Percentiles rank a stretch among this genome's conserved stretches.
These are phyloP conservation scores for Aspergillus fumigatiaffinis DNA, from an alignment of 2,329 filamentous ascomycete genomes.

Conservation along the genomic window DNA sequence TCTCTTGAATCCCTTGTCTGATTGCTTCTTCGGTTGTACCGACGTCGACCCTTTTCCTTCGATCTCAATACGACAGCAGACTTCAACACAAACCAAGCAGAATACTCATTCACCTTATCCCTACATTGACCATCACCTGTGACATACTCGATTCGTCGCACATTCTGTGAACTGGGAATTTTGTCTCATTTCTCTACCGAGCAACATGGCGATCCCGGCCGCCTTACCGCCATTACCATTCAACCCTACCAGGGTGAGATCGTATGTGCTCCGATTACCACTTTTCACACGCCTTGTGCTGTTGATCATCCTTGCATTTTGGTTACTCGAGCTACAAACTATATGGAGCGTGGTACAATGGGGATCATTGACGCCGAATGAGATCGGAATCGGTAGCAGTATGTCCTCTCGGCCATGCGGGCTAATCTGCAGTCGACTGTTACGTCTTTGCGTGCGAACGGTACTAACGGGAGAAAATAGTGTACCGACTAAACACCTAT, in stretches of 20 bases:
- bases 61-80: background rate
- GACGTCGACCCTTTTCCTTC: background rate
- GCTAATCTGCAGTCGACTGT: background rate
- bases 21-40: background rate
- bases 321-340: constrained; percentile 64
- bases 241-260: constrained; percentile 69
- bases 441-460: background rate
- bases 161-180: background rate
- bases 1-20: background rate
- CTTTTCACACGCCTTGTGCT: constrained; percentile 75
- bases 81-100: background rate
- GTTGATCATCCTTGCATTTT: constrained; percentile 63
- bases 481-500: constrained; percentile 90
- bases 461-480: constrained; percentile 44
- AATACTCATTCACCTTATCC: background rate
- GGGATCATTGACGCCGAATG: constrained; percentile 73
- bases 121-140: background rate
- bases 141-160: background rate
- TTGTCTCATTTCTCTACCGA: background rate
- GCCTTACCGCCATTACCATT: constrained; percentile 55
- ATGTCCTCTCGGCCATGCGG: constrained; percentile 35
- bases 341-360: constrained; percentile 70
- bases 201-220: constrained; percentile 44
- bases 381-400: constrained; percentile 70
- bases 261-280: constrained; percentile 80